phyloP scores from a whole-genome alignment of 2,329 filamentous ascomycete species.

The Thielaviopsis musarum region DNA sequence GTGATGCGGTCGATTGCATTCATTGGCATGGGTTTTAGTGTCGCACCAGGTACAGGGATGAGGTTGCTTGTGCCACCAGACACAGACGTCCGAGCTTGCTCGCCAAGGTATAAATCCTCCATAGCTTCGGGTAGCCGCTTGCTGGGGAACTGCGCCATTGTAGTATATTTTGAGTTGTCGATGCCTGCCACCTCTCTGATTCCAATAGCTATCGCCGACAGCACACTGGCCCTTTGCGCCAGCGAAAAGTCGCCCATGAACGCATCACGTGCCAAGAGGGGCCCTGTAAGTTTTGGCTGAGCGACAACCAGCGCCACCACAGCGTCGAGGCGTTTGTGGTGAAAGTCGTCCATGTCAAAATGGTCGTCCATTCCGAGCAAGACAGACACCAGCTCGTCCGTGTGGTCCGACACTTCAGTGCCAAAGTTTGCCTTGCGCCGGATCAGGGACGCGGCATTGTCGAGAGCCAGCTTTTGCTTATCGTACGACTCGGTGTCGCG shows the following conservation, averaged over 20 bases:
- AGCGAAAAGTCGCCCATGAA: slow-evolving; percentile 89
- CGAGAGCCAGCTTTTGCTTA: slow-evolving; percentile 61
- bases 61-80: slow-evolving; percentile 13
- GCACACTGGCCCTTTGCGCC: slow-evolving; percentile 62
- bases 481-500: slow-evolving; percentile 73
- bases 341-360: slow-evolving; percentile 64
- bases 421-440: slow-evolving; percentile 79
- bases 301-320: slow-evolving; percentile 70
- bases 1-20: slow-evolving; percentile 54
- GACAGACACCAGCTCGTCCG: slow-evolving; percentile 60
- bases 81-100: slow-evolving; percentile 14
- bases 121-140: slow-evolving; percentile 60
- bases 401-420: slow-evolving; percentile 70
- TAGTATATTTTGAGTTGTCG: slow-evolving; percentile 36
- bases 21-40: slow-evolving; percentile 33
- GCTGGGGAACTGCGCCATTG: slow-evolving; percentile 51
- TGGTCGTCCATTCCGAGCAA: slow-evolving; percentile 73
- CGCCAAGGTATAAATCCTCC: slow-evolving; percentile 48
- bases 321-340: slow-evolving; percentile 56
- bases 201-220: slow-evolving; percentile 66
- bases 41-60: slow-evolving; percentile 16
- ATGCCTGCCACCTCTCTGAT: slow-evolving; percentile 74
- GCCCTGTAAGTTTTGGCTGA: slow-evolving; percentile 60
- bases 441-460: slow-evolving; percentile 63
- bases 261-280: slow-evolving; percentile 69